Evolutionary conservation across 495 filamentous ascomycete genomes (phyloP).

Genomic region (Xylaria palmicola): DNA sequence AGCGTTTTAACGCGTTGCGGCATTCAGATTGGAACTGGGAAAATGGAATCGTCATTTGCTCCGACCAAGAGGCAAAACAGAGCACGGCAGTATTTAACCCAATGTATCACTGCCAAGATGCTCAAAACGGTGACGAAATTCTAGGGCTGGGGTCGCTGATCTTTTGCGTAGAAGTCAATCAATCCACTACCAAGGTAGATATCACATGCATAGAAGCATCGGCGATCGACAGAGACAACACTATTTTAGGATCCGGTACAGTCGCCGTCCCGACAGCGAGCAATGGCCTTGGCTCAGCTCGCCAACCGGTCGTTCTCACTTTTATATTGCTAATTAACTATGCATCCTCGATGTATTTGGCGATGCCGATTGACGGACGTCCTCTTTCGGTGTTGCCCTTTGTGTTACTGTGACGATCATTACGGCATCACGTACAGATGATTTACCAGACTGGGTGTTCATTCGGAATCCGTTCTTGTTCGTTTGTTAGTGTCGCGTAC

Average conservation of each 20-base stretch:
- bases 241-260: not conserved
- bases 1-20: not conserved
- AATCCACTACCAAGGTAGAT: too few species aligned
- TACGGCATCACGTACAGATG: not conserved
- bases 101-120: not conserved
- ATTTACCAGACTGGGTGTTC: too few species aligned
- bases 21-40: not conserved
- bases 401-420: slow-evolving; percentile 5
- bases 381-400: not conserved
- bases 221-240: slow-evolving; percentile 4
- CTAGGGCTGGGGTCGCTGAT: not conserved
- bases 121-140: not conserved
- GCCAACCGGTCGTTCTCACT: not conserved
- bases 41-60: not conserved
- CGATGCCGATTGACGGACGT: not conserved
- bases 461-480: too few species aligned
- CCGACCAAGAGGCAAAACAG: not conserved
- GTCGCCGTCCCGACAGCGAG: too few species aligned
- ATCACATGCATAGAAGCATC: not conserved
- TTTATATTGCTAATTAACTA: slow-evolving; percentile 7
- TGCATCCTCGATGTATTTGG: not conserved
- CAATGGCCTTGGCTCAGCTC: not conserved
- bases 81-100: slow-evolving; percentile 4
- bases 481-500: not conserved
- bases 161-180: not conserved